Percentiles rank a stretch among this genome's conserved stretches.
phyloP scores from a whole-genome alignment of 352 stramenopile species.

The Phytophthora ohioensis region DNA sequence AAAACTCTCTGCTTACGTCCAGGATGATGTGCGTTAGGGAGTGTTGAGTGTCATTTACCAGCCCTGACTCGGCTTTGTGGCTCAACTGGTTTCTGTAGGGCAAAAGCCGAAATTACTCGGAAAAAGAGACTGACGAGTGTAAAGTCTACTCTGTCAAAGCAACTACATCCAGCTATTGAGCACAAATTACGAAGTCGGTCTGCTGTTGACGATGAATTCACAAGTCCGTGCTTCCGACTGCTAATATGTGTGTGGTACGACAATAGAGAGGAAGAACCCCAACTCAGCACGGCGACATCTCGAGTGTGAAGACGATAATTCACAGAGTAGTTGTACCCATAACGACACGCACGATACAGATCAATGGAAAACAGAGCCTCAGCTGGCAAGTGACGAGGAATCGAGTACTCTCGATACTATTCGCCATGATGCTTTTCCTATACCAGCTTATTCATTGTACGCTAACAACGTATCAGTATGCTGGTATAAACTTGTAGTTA shows the following conservation, averaged over 20 bases:
- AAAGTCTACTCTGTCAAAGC: slow-evolving; percentile 82
- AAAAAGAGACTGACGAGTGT: slow-evolving; percentile 78
- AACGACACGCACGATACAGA: slow-evolving; percentile 23
- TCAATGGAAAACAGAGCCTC: slow-evolving; percentile 11
- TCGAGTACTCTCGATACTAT: slow-evolving; percentile 25
- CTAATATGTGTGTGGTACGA: background rate
- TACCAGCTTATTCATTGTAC: slow-evolving; percentile 4
- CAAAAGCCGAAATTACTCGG: slow-evolving; percentile 70
- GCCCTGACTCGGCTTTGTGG: background rate
- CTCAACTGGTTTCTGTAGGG: slow-evolving; percentile 40
- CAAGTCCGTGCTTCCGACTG: background rate
- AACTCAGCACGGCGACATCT: slow-evolving; percentile 35
- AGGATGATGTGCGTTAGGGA: slow-evolving; percentile 76
- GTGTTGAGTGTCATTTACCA: background rate
- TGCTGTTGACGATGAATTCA: background rate
- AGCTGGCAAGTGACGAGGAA: slow-evolving; percentile 35
- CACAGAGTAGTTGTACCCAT: slow-evolving; percentile 21
- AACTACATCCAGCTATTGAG: slow-evolving; percentile 69
- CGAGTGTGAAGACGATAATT: slow-evolving; percentile 14
- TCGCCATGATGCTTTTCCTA: slow-evolving; percentile 22
- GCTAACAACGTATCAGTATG: slow-evolving; percentile 18
- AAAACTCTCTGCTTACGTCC: slow-evolving; percentile 74
- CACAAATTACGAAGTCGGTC: slow-evolving; percentile 74
- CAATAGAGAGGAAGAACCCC: slow-evolving; percentile 48
- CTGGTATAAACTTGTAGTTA: background rate